These are phyloP conservation scores for Cercospora zeina DNA, from an alignment of 2,329 filamentous ascomycete genomes.

Conservation along the genomic window DNA sequence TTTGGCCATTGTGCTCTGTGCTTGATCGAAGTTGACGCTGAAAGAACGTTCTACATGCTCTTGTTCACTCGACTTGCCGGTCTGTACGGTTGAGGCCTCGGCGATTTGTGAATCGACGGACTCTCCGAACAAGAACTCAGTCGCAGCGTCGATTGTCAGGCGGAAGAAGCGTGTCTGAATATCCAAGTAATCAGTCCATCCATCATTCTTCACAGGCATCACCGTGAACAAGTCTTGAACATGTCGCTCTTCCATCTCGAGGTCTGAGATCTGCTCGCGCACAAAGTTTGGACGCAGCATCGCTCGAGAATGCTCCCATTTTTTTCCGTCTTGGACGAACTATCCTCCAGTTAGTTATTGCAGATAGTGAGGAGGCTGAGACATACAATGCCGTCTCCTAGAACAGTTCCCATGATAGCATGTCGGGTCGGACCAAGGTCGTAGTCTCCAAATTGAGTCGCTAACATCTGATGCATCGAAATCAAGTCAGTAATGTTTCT, in stretches of 20 bases:
- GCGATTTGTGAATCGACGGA: constrained; percentile 43
- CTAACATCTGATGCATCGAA: constrained; percentile 32
- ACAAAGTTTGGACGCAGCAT: constrained; percentile 44
- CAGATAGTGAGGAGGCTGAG: background rate
- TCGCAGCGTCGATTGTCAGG: constrained; percentile 53
- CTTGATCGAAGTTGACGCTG: constrained; percentile 47
- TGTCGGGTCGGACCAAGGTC: constrained; percentile 35
- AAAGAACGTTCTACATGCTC: constrained; percentile 42
- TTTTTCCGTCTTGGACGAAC: constrained; percentile 41
- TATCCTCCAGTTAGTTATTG: constrained; percentile 15
- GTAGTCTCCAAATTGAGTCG: constrained; percentile 38
- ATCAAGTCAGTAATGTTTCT: background rate
- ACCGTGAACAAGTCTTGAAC: constrained; percentile 40
- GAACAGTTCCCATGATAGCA: constrained; percentile 35
- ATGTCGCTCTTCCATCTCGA: constrained; percentile 42
- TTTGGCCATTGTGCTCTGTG: constrained; percentile 43
- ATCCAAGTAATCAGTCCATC: constrained; percentile 39
- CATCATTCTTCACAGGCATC: constrained; percentile 33
- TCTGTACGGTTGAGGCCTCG: constrained; percentile 34
- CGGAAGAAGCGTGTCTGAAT: constrained; percentile 50
- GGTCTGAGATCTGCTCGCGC: constrained; percentile 43
- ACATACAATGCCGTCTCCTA: constrained; percentile 39
- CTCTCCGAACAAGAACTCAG: constrained; percentile 50
- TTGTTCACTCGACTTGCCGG: constrained; percentile 29
- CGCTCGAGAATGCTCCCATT: constrained; percentile 42